These are phyloP conservation scores for Diplocarpon rosae DNA, from an alignment of 2,329 filamentous ascomycete species.

Conservation along the genomic window DNA sequence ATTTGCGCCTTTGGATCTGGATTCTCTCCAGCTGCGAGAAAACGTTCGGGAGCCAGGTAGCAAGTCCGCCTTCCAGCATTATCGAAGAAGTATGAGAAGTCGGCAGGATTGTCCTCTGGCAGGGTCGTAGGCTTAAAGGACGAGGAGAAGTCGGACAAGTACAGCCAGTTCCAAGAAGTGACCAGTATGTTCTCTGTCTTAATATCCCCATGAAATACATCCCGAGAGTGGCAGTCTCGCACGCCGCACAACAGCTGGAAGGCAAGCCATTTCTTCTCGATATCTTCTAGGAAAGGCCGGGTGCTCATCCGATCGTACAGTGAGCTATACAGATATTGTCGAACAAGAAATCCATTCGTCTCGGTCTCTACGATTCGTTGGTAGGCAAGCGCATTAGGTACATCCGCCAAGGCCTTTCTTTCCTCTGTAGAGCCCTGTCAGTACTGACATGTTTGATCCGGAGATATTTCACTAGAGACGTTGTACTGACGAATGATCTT, in stretches of 20 bases:
- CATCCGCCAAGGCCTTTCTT: conserved; percentile 63
- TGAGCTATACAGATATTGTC: conserved; percentile 92
- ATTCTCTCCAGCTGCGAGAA: conserved; percentile 60
- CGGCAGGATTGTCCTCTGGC: conserved; percentile 91
- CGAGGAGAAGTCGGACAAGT: conserved; percentile 93
- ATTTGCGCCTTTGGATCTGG: conserved; percentile 52
- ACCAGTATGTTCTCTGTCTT: conserved; percentile 96
- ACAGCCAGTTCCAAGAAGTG: conserved; percentile 99
- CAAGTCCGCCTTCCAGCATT: conserved; percentile 84
- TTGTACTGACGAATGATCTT: conserved; percentile 56
- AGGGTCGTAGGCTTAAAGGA: conserved; percentile 90
- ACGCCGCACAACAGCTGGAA: conserved; percentile 91
- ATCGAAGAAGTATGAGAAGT: conserved; percentile 98
- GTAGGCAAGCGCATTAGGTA: conserved; percentile 86
- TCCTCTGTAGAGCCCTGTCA: conserved; percentile 47
- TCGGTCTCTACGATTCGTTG: conserved; percentile 86
- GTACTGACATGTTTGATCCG: background rate
- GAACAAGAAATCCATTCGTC: conserved; percentile 82
- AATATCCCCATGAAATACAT: conserved; percentile 94
- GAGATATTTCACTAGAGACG: background rate
- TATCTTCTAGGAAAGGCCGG: conserved; percentile 88
- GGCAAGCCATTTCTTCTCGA: conserved; percentile 97
- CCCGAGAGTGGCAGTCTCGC: conserved; percentile 78
- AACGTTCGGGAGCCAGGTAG: conserved; percentile 90
- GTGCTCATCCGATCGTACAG: conserved; percentile 96